Percentiles rank a stretch among this genome's conserved stretches.
Conservation (phyloP, 2,329 filamentous ascomycete genomes). For the Paecilomyces niveus region DNA sequence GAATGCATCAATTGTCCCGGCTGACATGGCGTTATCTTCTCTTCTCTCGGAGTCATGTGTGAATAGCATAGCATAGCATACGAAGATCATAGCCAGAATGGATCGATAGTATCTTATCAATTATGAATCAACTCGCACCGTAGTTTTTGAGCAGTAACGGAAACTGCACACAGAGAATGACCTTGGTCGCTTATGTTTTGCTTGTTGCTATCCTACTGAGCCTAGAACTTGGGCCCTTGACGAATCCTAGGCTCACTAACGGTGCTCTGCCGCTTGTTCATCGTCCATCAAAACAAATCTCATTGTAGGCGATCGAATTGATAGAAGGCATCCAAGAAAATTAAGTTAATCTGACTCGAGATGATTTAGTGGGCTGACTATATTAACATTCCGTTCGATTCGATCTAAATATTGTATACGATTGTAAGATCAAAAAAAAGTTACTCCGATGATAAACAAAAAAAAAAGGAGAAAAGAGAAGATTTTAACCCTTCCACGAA, state of each 20-base stretch:
- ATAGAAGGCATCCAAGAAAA: too few species aligned
- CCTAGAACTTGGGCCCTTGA: neutral
- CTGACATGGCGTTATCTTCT: neutral
- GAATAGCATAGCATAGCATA: neutral
- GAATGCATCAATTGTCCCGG: neutral
- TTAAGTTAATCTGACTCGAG: too few species aligned
- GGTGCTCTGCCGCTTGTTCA: neutral
- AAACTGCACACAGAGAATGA: neutral
- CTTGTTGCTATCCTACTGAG: neutral
- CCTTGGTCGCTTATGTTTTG: neutral
- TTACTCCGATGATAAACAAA: too few species aligned
- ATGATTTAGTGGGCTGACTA: too few species aligned
- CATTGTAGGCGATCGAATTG: too few species aligned
- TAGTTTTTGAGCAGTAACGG: neutral
- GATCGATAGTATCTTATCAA: neutral
- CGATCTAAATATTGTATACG: too few species aligned
- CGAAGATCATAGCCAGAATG: neutral
- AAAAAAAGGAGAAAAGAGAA: too few species aligned
- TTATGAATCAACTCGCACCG: neutral
- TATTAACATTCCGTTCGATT: too few species aligned
- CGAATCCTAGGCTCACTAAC: neutral
- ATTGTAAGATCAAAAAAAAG: too few species aligned
- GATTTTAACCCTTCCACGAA: too few species aligned
- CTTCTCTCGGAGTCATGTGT: neutral
- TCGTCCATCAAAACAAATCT: too few species aligned